Evolutionary conservation across 192 early-diverging fungal species (phyloP), one percentile per base, ranked within the genome.

Genomic region (Rhizophagus clarus): DNA sequence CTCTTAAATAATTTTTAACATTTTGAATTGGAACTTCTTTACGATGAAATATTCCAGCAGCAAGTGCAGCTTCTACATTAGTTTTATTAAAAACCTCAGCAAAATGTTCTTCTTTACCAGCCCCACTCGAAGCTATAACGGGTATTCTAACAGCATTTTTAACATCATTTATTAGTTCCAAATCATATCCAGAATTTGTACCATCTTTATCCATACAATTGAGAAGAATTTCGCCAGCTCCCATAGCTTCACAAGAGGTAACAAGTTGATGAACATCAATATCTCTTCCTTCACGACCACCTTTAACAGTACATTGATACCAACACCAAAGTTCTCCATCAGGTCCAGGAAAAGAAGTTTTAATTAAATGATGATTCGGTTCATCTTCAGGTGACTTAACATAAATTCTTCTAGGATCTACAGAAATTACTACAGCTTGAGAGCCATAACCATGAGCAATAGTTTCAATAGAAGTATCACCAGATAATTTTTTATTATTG

Each of bases 131-230:
- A 0, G 98, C 98, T 88, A 99, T 97, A n/a, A 99, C 97, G 1
- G 98, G 98, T 73, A 99, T 99, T 4, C 81, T 79, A 34, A 99
- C 94, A 0, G 90, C 91, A 1, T 87, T 76, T 82, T 95, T 97
- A 37, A 96, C 94, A 68, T 93, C 90, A 10, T 86, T 81, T 67
- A 99, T 87, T 14, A 99, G 85, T 72, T 94, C 95, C 24, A 96
- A 82, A 71, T 99, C 98, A 80, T 94, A 99, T 20, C 98, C 98
- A 67, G 95, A 93, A 83, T 99, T 99, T 28, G 95, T 99, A 4
- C 98, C 98, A 83, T 99, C 98, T 82, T 93, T 91, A 85, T 99
- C 97, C 96, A 99, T 99, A 84, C 97, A 98, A 84, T 99, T 99
- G 72, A 98, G 89, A 82, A 99, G 85, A 61, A 99, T 94, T 84